Conservation (phyloP, 768 basidiomycete species). For the Harrya chromipes region DNA sequence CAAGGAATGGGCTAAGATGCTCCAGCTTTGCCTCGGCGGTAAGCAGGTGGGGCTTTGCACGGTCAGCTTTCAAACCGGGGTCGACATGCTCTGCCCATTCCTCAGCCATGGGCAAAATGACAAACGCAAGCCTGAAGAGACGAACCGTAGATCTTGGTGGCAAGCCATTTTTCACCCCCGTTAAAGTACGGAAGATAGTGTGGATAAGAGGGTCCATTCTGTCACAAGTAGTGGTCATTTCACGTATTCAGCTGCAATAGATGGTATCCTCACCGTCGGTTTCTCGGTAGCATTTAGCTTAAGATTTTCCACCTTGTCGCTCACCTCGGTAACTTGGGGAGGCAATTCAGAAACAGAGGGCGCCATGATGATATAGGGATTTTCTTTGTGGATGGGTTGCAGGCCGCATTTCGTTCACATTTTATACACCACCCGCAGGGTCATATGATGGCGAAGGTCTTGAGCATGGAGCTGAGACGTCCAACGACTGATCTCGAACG, state of each 20-base stretch:
- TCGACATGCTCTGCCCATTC: constrained; percentile 38
- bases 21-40: constrained; percentile 35
- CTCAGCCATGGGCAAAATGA: background rate
- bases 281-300: constrained; percentile 2
- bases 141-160: constrained; percentile 35
- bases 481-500: no score
- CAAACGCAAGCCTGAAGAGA: background rate
- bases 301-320: constrained; percentile 3
- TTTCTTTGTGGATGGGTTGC: background rate
- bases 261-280: background rate
- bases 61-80: constrained; percentile 46
- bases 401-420: no score
- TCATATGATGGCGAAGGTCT: no score
- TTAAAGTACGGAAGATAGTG: constrained; percentile 49
- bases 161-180: constrained; percentile 47
- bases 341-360: constrained; percentile 11
- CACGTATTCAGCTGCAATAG: background rate
- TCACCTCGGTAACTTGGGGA: constrained; percentile 1
- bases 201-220: constrained; percentile 45
- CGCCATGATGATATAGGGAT: constrained; percentile 5
- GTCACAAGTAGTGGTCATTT: background rate
- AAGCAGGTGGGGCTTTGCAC: constrained; percentile 49
- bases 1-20: constrained; percentile 49
- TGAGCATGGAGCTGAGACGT: no score
- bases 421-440: no score